phyloP scores from a whole-genome alignment of 495 filamentous ascomycete genomes.

The Rhypophila decipiens region DNA sequence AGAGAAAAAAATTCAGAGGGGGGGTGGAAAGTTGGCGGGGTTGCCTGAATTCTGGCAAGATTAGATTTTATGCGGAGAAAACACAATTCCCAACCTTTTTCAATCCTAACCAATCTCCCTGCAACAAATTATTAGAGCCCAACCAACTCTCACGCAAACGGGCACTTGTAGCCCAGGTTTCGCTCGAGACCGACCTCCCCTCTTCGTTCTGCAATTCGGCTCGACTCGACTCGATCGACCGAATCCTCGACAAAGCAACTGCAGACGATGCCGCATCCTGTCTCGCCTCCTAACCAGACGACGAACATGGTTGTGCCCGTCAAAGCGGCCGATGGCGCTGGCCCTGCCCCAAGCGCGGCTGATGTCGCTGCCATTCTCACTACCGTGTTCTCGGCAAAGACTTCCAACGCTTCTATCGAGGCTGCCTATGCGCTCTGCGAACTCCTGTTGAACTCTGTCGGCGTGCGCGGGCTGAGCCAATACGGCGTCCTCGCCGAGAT shows the following conservation, averaged over 20 bases:
- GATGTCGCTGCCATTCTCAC: conserved; percentile 69
- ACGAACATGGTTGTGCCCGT: conserved; percentile 26
- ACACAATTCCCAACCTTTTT: not conserved
- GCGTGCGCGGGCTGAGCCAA: conserved; percentile 61
- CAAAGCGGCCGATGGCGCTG: conserved; percentile 27
- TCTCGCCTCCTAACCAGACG: conserved; percentile 11
- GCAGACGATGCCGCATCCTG: conserved; percentile 17
- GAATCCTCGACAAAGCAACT: not conserved
- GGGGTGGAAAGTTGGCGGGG: not conserved
- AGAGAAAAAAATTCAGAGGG: not conserved
- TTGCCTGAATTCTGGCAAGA: not conserved
- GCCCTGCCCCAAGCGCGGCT: conserved; percentile 57
- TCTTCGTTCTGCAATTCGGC: not conserved
- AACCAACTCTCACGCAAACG: not conserved
- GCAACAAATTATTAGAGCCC: not conserved
- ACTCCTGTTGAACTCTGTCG: conserved; percentile 69
- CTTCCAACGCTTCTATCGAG: conserved; percentile 81
- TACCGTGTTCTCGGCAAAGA: conserved; percentile 71
- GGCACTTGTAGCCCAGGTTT: conserved; percentile 5
- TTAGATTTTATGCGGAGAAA: not conserved
- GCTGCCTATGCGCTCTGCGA: conserved; percentile 78
- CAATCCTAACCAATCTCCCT: not conserved
- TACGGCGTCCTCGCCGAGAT: conserved; percentile 69
- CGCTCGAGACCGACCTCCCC: not conserved
- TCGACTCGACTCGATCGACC: not conserved